Evolutionary conservation across 2,329 filamentous ascomycete species (phyloP).

Genomic region (Cryphonectria parasitica): DNA sequence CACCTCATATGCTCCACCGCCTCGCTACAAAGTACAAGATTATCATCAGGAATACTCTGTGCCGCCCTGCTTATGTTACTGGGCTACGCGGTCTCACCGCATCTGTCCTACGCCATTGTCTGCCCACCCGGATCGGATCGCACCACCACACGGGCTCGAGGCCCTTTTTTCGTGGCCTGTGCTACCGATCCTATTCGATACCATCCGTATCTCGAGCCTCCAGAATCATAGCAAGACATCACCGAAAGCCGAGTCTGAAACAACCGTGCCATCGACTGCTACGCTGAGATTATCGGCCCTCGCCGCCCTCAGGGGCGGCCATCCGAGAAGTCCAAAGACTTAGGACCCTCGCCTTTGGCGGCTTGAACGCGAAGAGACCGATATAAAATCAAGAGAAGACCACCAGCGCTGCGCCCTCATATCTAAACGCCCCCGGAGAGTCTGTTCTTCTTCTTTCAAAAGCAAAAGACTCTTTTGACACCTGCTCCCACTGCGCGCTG

Average conservation of each 20-base stretch:
- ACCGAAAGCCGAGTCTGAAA: slow-evolving; percentile 23
- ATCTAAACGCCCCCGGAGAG: slow-evolving; percentile 28
- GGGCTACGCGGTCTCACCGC: neutral
- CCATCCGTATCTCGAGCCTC: neutral
- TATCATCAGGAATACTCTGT: neutral
- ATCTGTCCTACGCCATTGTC: slow-evolving; percentile 26
- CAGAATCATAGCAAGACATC: neutral
- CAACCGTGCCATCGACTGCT: neutral
- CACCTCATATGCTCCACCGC: slow-evolving; percentile 13
- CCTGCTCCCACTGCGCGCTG: slow-evolving; percentile 10
- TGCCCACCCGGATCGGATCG: slow-evolving; percentile 26
- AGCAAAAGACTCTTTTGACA: slow-evolving; percentile 24
- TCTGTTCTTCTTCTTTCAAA: slow-evolving; percentile 14
- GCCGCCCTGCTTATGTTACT: slow-evolving; percentile 5
- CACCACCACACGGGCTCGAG: slow-evolving; percentile 13
- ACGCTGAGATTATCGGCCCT: neutral
- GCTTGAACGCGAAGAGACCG: neutral
- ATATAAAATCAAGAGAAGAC: slow-evolving; percentile 13
- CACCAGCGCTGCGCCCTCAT: slow-evolving; percentile 8
- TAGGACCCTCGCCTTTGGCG: slow-evolving; percentile 3
- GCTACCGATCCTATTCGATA: neutral
- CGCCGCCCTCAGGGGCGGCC: neutral
- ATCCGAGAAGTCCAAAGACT: neutral
- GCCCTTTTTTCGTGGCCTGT: slow-evolving; percentile 1
- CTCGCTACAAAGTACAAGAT: neutral